phyloP scores from a whole-genome alignment of 805 yeast species.

The Tetrapisispora pingtungensis region DNA sequence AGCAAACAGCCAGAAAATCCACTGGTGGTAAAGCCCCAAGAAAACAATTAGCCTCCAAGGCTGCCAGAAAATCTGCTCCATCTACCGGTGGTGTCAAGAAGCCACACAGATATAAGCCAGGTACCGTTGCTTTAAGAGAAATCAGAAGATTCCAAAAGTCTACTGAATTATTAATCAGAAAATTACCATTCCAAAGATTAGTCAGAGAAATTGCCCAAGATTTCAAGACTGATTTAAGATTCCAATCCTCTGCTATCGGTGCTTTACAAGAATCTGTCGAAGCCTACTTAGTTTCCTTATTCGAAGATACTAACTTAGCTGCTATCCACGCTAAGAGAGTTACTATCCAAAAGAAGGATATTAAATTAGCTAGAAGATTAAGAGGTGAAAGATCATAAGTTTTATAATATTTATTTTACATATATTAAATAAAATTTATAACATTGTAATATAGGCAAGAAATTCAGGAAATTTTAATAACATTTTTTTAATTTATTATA shows the following conservation, averaged over 20 bases:
- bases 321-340: conserved; percentile 99
- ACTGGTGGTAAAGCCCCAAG: conserved; percentile 96
- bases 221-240: conserved; percentile 84
- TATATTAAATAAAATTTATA: background rate
- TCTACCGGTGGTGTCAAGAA: conserved; percentile 86
- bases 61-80: conserved; percentile 90
- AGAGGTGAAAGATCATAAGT: conserved; percentile 86
- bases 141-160: conserved; percentile 95
- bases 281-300: conserved; percentile 90
- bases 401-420: background rate
- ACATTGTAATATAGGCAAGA: conserved; percentile 2
- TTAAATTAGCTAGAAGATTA: conserved; percentile 94
- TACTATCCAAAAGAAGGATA: conserved; percentile 96
- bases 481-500: conserved; percentile 52
- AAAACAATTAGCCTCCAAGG: conserved; percentile 85
- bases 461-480: background rate
- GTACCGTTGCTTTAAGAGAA: conserved; percentile 93
- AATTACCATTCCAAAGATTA: conserved; percentile 93
- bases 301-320: conserved; percentile 96
- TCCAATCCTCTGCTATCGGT: conserved; percentile 94
- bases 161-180: conserved; percentile 87
- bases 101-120: conserved; percentile 95
- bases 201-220: conserved; percentile 94
- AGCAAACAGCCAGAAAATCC: conserved; percentile 89
- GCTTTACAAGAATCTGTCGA: conserved; percentile 98